phyloP scores from a whole-genome alignment of 371 early-diverging fungal species.

The Circinella umbellata region DNA sequence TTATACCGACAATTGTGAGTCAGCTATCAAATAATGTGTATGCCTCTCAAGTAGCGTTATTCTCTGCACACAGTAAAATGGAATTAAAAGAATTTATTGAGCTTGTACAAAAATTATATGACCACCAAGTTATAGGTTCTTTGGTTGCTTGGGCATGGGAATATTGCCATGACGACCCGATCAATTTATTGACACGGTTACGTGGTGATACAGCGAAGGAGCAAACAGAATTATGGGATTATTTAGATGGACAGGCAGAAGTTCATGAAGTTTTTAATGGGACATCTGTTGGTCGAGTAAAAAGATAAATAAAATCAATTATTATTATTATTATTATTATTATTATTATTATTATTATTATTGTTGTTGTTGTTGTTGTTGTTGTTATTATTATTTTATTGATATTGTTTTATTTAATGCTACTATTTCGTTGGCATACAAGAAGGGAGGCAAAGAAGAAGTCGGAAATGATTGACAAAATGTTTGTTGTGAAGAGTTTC shows the following conservation, averaged over 20 bases:
- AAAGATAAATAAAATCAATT: not conserved
- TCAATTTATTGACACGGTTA: not conserved
- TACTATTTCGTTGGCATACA: not conserved
- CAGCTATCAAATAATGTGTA: slow-evolving; percentile 17
- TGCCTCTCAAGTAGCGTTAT: slow-evolving; percentile 22
- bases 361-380: no score
- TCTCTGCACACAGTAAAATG: slow-evolving; percentile 9
- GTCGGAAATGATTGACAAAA: not conserved
- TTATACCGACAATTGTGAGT: slow-evolving; percentile 21
- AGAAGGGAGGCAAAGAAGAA: not conserved
- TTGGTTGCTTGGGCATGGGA: slow-evolving; percentile 26
- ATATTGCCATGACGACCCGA: slow-evolving; percentile 12
- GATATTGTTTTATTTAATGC: no score
- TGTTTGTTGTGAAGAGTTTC: slow-evolving; percentile 7
- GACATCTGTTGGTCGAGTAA: slow-evolving; percentile 13
- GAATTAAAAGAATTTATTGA: slow-evolving; percentile 14
- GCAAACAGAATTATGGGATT: slow-evolving; percentile 14
- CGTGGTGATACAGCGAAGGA: not conserved
- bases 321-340: no score
- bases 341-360: no score
- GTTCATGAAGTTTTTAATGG: slow-evolving; percentile 22
- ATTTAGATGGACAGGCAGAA: slow-evolving; percentile 24
- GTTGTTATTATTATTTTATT: no score
- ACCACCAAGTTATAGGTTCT: slow-evolving; percentile 13
- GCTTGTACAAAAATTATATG: slow-evolving; percentile 10